These are phyloP conservation scores for Leptodermis oblonga DNA, from an alignment of 257 asterid species.

Conservation along the genomic window DNA sequence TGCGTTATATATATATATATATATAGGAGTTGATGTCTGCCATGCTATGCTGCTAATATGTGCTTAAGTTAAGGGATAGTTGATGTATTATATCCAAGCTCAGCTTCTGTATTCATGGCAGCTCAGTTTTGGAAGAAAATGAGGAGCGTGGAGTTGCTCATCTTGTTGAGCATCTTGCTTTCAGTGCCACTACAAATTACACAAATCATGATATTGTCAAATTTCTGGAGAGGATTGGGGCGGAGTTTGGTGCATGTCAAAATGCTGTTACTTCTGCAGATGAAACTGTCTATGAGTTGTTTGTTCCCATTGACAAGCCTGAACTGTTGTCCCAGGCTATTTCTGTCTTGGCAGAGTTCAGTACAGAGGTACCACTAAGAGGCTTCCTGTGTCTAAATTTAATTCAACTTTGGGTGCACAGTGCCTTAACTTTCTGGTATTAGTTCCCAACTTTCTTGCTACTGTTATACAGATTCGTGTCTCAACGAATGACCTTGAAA, in stretches of 20 bases:
- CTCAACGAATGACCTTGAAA: conserved; percentile 73
- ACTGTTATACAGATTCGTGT: conserved; percentile 60
- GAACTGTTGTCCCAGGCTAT: conserved; percentile 84
- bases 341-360: conserved; percentile 83
- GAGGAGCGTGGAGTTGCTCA: conserved; percentile 99
- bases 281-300: conserved; percentile 88
- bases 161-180: conserved; percentile 93
- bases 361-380: conserved; percentile 62
- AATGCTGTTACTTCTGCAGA: conserved; percentile 88
- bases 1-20: neutral
- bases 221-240: conserved; percentile 93
- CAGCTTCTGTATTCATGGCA: conserved; percentile 48
- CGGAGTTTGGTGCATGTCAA: conserved; percentile 96
- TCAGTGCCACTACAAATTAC: conserved; percentile 89
- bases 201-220: conserved; percentile 86
- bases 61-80: neutral
- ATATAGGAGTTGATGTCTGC: neutral
- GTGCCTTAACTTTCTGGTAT: conserved; percentile 1
- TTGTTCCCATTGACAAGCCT: conserved; percentile 95
- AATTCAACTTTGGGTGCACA: neutral
- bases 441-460: neutral
- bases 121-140: conserved; percentile 97
- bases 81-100: conserved; percentile 16
- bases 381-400: conserved; percentile 17
- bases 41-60: neutral